phyloP scores from a whole-genome alignment of 2,329 filamentous ascomycete species.

The Colletotrichum cordylinicola region DNA sequence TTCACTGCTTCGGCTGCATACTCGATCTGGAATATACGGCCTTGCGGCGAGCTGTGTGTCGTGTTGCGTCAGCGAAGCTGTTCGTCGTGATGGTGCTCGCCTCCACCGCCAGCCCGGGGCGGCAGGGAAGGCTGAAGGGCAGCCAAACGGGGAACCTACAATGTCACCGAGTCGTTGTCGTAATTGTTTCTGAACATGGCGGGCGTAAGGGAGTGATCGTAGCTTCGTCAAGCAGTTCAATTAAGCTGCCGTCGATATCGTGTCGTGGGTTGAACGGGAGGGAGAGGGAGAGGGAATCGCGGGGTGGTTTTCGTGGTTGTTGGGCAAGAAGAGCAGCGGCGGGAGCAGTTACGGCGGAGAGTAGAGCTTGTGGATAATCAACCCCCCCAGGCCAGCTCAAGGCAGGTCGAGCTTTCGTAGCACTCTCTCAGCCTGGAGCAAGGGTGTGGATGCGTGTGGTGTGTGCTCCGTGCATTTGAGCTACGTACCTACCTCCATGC shows the following conservation, averaged over 20 bases:
- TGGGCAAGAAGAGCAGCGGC: neutral
- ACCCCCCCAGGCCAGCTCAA: constrained; percentile 20
- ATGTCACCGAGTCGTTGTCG: constrained; percentile 99
- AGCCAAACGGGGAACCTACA: constrained; percentile 65
- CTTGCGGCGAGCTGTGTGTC: constrained; percentile 84
- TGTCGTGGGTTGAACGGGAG: neutral
- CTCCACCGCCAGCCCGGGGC: neutral
- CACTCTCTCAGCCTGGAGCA: constrained; percentile 27
- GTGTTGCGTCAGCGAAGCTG: neutral
- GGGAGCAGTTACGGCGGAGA: constrained; percentile 3
- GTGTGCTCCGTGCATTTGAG: constrained; percentile 18
- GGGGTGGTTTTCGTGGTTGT: constrained; percentile 19
- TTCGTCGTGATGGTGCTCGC: neutral
- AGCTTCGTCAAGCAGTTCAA: constrained; percentile 19
- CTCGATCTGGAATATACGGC: constrained; percentile 99
- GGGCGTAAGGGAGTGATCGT: constrained; percentile 17
- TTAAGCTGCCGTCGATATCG: neutral
- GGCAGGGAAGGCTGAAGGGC: constrained; percentile 1
- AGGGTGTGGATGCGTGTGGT: constrained; percentile 3
- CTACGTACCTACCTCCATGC: constrained; percentile 19
- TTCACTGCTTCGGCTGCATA: constrained; percentile 99
- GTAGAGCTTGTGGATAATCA: constrained; percentile 18
- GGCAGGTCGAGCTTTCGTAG: constrained; percentile 36
- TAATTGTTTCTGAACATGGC: constrained; percentile 99
- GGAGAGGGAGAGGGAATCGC: constrained; percentile 1